Conservation (phyloP, 306 rosid species). For the Rosa multiflora region DNA sequence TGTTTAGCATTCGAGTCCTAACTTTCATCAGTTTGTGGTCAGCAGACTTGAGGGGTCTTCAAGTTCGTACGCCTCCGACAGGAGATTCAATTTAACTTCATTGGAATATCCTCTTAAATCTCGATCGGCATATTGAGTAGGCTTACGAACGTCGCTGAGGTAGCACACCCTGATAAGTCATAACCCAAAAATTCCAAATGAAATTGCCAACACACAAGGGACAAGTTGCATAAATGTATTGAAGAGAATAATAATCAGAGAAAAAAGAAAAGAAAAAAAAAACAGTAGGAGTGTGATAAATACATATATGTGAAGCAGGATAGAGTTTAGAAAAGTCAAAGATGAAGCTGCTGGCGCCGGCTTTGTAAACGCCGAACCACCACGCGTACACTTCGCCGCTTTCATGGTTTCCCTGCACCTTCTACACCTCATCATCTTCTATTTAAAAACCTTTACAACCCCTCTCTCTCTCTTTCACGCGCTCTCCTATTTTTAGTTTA, state of each 20-base stretch:
- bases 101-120: too few relatives aligned
- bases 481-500: neutral
- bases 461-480: neutral
- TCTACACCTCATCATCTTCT: neutral
- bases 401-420: conserved; percentile 11
- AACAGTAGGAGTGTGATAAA: too few relatives aligned
- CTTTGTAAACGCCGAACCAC: conserved; percentile 14
- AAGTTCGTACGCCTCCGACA: too few relatives aligned
- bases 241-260: neutral
- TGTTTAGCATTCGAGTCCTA: too few relatives aligned
- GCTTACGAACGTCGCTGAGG: too few relatives aligned
- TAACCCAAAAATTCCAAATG: neutral
- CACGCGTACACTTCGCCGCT: conserved; percentile 32
- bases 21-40: too few relatives aligned
- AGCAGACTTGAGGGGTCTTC: too few relatives aligned
- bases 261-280: neutral
- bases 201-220: neutral
- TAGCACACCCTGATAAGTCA: too few relatives aligned
- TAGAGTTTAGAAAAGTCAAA: neutral
- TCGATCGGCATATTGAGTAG: too few relatives aligned
- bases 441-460: neutral
- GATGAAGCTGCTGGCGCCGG: conserved; percentile 11
- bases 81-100: too few relatives aligned
- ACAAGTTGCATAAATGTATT: neutral
- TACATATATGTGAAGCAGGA: neutral